These are phyloP conservation scores for Leucaena leucocephala DNA, from an alignment of 306 rosid species.

Conservation along the genomic window DNA sequence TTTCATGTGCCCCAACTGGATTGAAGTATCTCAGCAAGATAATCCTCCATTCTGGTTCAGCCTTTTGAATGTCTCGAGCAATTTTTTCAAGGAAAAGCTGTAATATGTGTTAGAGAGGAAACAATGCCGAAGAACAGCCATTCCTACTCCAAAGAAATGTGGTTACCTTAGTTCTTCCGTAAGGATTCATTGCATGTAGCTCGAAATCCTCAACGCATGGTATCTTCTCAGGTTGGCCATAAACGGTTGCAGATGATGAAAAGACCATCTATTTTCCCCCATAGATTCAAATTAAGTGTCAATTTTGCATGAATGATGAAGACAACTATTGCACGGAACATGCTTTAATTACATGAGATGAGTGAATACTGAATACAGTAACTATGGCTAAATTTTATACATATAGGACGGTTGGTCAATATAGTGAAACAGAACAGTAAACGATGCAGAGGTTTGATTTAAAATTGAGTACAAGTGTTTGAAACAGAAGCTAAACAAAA, in stretches of 20 bases:
- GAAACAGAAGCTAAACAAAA: background rate
- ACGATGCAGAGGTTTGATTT: background rate
- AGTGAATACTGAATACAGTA: too few species aligned
- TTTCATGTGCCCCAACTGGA: constrained; percentile 96
- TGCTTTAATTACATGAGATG: too few species aligned
- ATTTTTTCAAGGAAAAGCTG: constrained; percentile 92
- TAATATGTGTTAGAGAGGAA: constrained; percentile 24
- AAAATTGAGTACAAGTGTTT: background rate
- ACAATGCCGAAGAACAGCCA: constrained; percentile 28
- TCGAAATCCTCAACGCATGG: constrained; percentile 84
- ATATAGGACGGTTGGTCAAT: background rate
- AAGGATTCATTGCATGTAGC: constrained; percentile 81
- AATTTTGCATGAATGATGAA: background rate
- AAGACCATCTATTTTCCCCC: constrained; percentile 72
- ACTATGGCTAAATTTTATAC: background rate
- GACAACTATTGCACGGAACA: too few species aligned
- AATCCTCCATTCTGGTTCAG: constrained; percentile 86
- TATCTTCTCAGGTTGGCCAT: constrained; percentile 86
- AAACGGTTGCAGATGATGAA: constrained; percentile 93
- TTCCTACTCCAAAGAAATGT: background rate
- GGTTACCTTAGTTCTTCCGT: constrained; percentile 85
- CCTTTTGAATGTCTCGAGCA: constrained; percentile 79
- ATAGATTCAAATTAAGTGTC: background rate
- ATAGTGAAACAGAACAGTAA: too few species aligned
- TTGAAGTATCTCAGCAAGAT: constrained; percentile 88